Percentiles rank a stretch among this genome's conserved stretches.
Evolutionary conservation across 164 flowering plant species (phyloP).

Genomic region (Liquidambar formosana): DNA sequence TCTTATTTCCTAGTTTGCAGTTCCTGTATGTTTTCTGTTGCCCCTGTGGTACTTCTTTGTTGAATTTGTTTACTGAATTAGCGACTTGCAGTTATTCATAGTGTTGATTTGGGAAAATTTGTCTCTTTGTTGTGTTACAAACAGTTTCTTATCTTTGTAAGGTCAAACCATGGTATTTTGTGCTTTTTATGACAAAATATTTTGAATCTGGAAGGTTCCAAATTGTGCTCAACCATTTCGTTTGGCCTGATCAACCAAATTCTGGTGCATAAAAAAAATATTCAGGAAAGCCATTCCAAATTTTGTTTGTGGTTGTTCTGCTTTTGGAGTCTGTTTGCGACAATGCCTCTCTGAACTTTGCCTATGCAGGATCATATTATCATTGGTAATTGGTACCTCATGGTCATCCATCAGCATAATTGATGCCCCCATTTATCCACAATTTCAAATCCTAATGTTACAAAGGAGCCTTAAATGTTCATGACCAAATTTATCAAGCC

Average conservation of each 20-base stretch:
- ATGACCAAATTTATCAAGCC: too few relatives aligned
- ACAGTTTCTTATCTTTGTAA: not conserved
- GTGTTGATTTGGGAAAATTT: not conserved
- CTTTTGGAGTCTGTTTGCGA: too few relatives aligned
- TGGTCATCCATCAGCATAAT: too few relatives aligned
- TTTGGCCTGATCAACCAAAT: not conserved
- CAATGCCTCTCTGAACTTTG: too few relatives aligned
- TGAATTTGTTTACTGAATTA: slow-evolving; percentile 1
- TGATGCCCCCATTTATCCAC: too few relatives aligned
- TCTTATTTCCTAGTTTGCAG: not conserved
- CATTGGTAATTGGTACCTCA: too few relatives aligned
- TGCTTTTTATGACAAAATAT: not conserved
- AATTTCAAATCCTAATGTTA: too few relatives aligned
- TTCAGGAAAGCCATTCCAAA: too few relatives aligned
- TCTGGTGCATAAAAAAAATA: too few relatives aligned
- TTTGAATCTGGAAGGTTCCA: not conserved
- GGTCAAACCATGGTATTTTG: not conserved
- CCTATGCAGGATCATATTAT: too few relatives aligned
- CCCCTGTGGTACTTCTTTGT: slow-evolving; percentile 2
- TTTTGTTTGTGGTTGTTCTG: too few relatives aligned
- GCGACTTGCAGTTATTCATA: not conserved
- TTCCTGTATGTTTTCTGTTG: not conserved
- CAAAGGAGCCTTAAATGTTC: too few relatives aligned
- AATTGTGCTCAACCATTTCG: not conserved
- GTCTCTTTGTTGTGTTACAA: not conserved